These are phyloP conservation scores for Candida ulmi DNA, from an alignment of 805 yeast genomes.

Conservation along the genomic window DNA sequence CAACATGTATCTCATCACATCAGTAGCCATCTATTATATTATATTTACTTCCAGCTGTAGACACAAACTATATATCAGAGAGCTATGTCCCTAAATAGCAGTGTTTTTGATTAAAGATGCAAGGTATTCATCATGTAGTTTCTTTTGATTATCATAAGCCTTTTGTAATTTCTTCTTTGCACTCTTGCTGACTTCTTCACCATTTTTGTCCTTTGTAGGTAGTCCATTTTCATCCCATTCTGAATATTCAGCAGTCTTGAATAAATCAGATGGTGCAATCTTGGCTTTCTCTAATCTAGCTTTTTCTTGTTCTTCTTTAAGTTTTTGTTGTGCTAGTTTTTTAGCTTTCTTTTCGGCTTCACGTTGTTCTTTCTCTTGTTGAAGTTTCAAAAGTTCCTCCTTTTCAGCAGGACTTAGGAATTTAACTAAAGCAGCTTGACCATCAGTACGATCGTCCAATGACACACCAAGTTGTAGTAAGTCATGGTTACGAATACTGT, in stretches of 20 bases:
- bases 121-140: constrained; percentile 66
- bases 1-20: too few relatives aligned
- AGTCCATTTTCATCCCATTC: constrained; percentile 85
- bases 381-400: constrained; percentile 50
- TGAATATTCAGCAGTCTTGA: constrained; percentile 53
- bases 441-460: constrained; percentile 80
- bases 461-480: constrained; percentile 73
- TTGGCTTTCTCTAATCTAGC: constrained; percentile 65
- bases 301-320: constrained; percentile 55
- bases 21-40: too few relatives aligned
- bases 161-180: constrained; percentile 77
- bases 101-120: too few relatives aligned
- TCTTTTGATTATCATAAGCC: constrained; percentile 73
- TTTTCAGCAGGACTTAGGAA: constrained; percentile 68
- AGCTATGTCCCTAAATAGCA: too few relatives aligned
- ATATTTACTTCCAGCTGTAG: too few relatives aligned
- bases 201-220: constrained; percentile 70
- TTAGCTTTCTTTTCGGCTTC: constrained; percentile 55
- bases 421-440: constrained; percentile 76
- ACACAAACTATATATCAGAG: too few relatives aligned
- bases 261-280: constrained; percentile 66
- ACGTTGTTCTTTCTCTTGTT: constrained; percentile 49
- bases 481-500: constrained; percentile 65
- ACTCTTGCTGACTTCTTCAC: constrained; percentile 83
- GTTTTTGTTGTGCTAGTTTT: constrained; percentile 48